Evolutionary conservation across 1,284 basidiomycete genomes (phyloP), one percentile per base, ranked within the genome.

Genomic region (Fistulinella staudtii): DNA sequence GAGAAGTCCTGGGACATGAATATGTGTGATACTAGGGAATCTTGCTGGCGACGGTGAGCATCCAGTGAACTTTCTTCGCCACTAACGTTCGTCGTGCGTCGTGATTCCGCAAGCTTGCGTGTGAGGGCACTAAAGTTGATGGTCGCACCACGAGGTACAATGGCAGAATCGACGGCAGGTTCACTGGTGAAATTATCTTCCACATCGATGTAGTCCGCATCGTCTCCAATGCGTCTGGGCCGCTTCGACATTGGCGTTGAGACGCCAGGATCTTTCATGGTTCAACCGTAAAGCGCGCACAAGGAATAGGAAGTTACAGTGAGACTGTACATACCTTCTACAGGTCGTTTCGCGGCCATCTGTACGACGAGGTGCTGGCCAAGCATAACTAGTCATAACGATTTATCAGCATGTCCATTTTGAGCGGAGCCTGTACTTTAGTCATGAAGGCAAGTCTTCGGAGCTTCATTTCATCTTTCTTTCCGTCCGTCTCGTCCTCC

Each of bases 1-100:
- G 87, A 85, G 56, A 90, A 92, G 64, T 96, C 92, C 53, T 84
- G 84, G 43, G 85, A 76, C 68, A 76, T 77, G 65, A 89, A 89
- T 37, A 90, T 83, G 54, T 88, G 78, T 6, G 87, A 87, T 18
- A 89, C 79, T 2, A 89, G 74, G 30, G 66, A 75, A 57, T 88
- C 80, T 61, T 89, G 85, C 47, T 82, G 79, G 33, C 76, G 73
- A 36, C 83, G 76, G 57, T 86, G 82, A 8, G 71, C 65, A 50
- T 79, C 75, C 43, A 82, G 63, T 9, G 75, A 73, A 34, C 73
- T 58, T 42, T 69, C 65, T 18, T 72, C 59, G 11, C 64, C 66
- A 25, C 67, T 72, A 4, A 50, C 27, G 27, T 72, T 74, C 35
- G 67, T 68, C 18, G 63, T 46, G 22, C 73, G 73, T 46, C 74